Conservation (phyloP, 768 basidiomycete species). For the Chalciporus piperatus region DNA sequence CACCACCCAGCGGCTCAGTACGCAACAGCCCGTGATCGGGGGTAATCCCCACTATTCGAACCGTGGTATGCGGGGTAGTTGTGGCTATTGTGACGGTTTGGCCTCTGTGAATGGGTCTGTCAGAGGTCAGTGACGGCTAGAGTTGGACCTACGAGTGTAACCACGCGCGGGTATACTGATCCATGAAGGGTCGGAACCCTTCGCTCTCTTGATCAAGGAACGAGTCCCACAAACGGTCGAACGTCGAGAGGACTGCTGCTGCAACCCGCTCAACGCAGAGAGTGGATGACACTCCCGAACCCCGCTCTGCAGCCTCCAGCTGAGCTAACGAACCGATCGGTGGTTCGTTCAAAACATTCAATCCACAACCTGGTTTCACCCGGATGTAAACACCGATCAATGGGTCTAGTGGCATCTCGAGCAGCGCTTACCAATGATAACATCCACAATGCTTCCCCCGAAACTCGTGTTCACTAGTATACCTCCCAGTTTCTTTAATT, state of each 20-base stretch:
- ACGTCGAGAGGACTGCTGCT: conserved; percentile 70
- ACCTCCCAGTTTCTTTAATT: conserved; percentile 82
- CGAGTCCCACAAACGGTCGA: conserved; percentile 73
- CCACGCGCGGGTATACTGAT: conserved; percentile 79
- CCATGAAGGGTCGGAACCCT: conserved; percentile 81
- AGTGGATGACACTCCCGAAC: neutral
- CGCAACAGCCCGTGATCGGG: conserved; percentile 83
- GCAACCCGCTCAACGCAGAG: conserved; percentile 73
- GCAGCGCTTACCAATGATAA: conserved; percentile 72
- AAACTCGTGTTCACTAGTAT: conserved; percentile 89
- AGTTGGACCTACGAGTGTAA: conserved; percentile 76
- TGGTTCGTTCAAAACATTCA: conserved; percentile 80
- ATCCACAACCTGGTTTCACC: conserved; percentile 68
- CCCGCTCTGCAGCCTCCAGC: conserved; percentile 41
- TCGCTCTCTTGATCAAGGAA: conserved; percentile 53
- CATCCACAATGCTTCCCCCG: conserved; percentile 62
- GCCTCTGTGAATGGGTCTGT: conserved; percentile 49
- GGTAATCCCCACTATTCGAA: conserved; percentile 84
- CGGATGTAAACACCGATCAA: conserved; percentile 1
- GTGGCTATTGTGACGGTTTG: conserved; percentile 83
- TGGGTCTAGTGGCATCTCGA: neutral
- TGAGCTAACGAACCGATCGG: conserved; percentile 83
- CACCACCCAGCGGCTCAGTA: conserved; percentile 52
- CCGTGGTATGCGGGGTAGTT: conserved; percentile 59
- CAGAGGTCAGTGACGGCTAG: neutral